A percentile compares a stretch with the other conserved stretches of the same genome.
Evolutionary conservation across 2,329 filamentous ascomycete species (phyloP).

Genomic region (Ramularia collo-cygni): DNA sequence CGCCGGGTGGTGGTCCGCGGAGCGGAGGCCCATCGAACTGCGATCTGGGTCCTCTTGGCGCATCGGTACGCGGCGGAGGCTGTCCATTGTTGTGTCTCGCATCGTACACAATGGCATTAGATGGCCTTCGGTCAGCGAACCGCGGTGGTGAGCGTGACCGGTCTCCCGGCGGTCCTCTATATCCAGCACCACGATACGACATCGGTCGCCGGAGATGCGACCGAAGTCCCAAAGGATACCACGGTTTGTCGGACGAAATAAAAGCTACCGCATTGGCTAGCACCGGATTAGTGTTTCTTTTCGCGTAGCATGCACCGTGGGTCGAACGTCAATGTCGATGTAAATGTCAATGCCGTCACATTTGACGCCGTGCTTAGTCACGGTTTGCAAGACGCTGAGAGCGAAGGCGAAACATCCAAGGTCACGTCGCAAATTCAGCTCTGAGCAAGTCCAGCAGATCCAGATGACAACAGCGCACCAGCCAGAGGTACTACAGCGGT

Average conservation of each 20-base stretch:
- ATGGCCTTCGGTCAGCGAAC: slow-evolving; percentile 63
- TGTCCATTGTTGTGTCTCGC: slow-evolving; percentile 20
- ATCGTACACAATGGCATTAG: slow-evolving; percentile 40
- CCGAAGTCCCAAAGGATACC: no score
- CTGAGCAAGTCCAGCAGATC: no score
- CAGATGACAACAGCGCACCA: no score
- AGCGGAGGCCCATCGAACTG: slow-evolving; percentile 55
- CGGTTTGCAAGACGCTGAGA: no score
- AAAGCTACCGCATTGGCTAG: slow-evolving; percentile 1
- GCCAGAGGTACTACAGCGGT: no score
- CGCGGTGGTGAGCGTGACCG: slow-evolving; percentile 66
- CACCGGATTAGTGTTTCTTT: background rate
- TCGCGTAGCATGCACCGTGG: no score
- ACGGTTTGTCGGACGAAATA: no score
- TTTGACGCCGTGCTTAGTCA: no score
- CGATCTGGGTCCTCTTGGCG: slow-evolving; percentile 75
- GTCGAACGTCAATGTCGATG: no score
- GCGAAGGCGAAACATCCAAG: no score
- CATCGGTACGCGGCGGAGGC: slow-evolving; percentile 43
- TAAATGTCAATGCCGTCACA: no score
- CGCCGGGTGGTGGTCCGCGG: slow-evolving; percentile 30
- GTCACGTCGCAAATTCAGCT: no score
- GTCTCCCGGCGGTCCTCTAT: slow-evolving; percentile 36
- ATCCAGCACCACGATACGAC: slow-evolving; percentile 19
- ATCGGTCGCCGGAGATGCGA: slow-evolving; percentile 4